Percentiles rank a stretch among this genome's conserved stretches.
phyloP scores from a whole-genome alignment of 1,284 basidiomycete genomes.

The Ustilago esculenta region DNA sequence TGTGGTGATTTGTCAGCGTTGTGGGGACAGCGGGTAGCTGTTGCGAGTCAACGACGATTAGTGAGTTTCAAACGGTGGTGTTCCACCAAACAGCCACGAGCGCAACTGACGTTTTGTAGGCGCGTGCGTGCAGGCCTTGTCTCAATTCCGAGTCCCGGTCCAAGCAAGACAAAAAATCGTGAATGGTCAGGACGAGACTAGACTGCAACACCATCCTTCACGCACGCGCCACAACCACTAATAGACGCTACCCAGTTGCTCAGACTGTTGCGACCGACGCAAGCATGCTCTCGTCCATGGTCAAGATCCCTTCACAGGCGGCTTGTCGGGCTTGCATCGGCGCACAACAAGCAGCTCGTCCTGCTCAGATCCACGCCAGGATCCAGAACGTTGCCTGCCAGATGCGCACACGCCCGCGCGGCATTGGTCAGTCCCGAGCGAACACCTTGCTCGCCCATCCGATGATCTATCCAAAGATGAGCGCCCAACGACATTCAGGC shows the following conservation, averaged over 20 bases:
- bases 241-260: too few relatives aligned
- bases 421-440: neutral
- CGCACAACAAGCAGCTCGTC: slow-evolving; percentile 21
- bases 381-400: slow-evolving; percentile 23
- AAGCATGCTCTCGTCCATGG: neutral
- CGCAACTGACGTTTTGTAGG: too few relatives aligned
- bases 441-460: neutral
- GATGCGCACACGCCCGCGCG: neutral
- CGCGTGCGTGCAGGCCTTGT: slow-evolving; percentile 13
- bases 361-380: slow-evolving; percentile 32
- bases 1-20: too few relatives aligned
- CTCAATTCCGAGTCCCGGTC: slow-evolving; percentile 26
- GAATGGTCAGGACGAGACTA: too few relatives aligned
- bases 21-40: too few relatives aligned
- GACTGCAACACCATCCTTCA: too few relatives aligned
- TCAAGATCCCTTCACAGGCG: slow-evolving; percentile 28
- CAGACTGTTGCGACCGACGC: too few relatives aligned
- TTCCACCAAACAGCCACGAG: too few relatives aligned
- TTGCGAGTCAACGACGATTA: too few relatives aligned
- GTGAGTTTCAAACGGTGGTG: too few relatives aligned
- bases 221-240: too few relatives aligned
- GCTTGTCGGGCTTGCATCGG: slow-evolving; percentile 28
- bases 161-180: slow-evolving; percentile 2
- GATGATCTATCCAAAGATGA: neutral
- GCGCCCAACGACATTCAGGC: neutral